Evolutionary conservation across 1,284 basidiomycete species (phyloP).

Genomic region (Cutaneotrichosporon sp.): DNA sequence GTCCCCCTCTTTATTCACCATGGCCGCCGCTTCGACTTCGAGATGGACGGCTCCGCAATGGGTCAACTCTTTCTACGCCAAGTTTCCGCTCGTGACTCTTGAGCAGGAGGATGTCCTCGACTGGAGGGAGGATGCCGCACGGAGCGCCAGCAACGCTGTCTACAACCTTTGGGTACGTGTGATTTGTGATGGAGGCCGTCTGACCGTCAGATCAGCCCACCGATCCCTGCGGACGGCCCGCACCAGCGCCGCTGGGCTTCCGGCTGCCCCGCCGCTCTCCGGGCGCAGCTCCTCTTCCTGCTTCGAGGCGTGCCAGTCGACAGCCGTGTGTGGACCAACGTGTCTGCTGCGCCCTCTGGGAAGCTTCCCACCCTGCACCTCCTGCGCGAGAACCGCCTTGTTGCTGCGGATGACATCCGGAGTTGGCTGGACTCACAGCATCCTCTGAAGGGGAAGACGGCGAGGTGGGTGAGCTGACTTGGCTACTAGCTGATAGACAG

Average conservation of each 20-base stretch:
- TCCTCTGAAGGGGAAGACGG: slow-evolving; percentile 32
- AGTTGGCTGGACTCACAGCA: slow-evolving; percentile 41
- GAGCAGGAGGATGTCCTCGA: slow-evolving; percentile 43
- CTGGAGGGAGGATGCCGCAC: slow-evolving; percentile 24
- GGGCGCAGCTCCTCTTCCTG: slow-evolving; percentile 47
- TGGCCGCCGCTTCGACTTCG: slow-evolving; percentile 5
- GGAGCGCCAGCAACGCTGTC: not conserved
- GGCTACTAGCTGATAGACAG: not conserved
- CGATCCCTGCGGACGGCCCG: not conserved
- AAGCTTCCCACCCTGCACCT: slow-evolving; percentile 40
- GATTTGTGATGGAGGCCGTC: not conserved
- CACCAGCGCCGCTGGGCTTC: slow-evolving; percentile 41
- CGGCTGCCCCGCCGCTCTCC: slow-evolving; percentile 34
- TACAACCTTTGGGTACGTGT: slow-evolving; percentile 34
- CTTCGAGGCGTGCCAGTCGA: slow-evolving; percentile 34
- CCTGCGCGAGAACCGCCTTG: slow-evolving; percentile 30
- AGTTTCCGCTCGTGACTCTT: slow-evolving; percentile 48
- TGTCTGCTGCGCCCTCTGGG: slow-evolving; percentile 37
- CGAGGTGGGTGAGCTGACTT: slow-evolving; percentile 22
- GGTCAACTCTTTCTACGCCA: slow-evolving; percentile 43
- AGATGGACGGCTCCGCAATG: slow-evolving; percentile 42
- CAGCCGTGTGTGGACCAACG: slow-evolving; percentile 42
- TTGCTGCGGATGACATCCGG: slow-evolving; percentile 38
- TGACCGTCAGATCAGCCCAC: not conserved
- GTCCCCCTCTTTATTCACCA: not conserved